Percentiles rank a stretch among this genome's conserved stretches.
phyloP scores from a whole-genome alignment of 2,329 filamentous ascomycete genomes.

The Teratosphaeria viscida region DNA sequence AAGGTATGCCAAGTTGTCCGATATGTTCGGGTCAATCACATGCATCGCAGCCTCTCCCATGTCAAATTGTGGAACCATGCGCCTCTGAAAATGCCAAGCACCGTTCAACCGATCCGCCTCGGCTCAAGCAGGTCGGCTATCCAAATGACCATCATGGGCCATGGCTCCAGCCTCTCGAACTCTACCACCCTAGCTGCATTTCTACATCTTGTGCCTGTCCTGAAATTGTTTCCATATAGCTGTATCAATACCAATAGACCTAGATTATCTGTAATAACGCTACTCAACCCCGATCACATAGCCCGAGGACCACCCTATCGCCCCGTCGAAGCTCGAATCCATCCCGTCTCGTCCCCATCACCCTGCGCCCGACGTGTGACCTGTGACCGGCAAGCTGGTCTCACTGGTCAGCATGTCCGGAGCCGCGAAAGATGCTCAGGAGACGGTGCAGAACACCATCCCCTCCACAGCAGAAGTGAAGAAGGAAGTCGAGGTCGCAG shows the following conservation, averaged over 20 bases:
- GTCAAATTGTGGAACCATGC: not conserved
- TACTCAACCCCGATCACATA: not conserved
- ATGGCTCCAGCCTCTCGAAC: not conserved
- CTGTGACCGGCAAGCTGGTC: not conserved
- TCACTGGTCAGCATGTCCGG: not conserved
- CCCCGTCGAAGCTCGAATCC: not conserved
- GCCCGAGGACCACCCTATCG: not conserved
- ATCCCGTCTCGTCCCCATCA: not conserved
- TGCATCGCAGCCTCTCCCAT: not conserved
- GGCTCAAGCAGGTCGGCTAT: not conserved
- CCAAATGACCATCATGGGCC: not conserved
- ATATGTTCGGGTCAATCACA: not conserved
- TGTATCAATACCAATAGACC: not conserved
- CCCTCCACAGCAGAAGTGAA: constrained; percentile 36
- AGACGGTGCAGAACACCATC: constrained; percentile 3
- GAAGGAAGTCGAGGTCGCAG: constrained; percentile 40
- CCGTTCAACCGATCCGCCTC: not conserved
- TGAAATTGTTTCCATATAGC: not conserved
- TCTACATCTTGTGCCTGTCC: not conserved
- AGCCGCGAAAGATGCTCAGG: constrained; percentile 7
- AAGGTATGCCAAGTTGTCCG: not conserved
- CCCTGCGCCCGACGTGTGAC: not conserved
- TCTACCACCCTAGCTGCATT: not conserved
- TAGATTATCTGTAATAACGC: not conserved
- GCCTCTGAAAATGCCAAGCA: not conserved